A percentile compares a stretch with the other conserved stretches of the same genome.
These are phyloP conservation scores for Chrysoporthe deuterocubensis DNA, from an alignment of 2,329 filamentous ascomycete genomes.

Conservation along the genomic window DNA sequence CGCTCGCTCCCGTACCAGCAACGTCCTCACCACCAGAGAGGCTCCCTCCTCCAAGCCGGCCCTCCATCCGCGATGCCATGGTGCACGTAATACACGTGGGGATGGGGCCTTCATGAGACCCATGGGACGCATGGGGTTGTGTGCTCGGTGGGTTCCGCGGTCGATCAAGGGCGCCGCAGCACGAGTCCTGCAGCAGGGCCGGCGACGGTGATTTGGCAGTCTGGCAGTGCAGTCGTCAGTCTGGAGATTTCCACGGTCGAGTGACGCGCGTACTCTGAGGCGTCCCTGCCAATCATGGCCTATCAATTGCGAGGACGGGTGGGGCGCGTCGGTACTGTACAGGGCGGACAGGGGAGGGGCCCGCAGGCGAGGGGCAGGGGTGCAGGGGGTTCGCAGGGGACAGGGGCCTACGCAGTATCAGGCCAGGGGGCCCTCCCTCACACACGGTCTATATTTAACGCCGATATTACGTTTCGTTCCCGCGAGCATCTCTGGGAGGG, in stretches of 20 bases:
- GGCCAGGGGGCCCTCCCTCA: background rate
- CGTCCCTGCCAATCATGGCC: conserved; percentile 25
- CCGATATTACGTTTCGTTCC: background rate
- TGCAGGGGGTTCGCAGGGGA: background rate
- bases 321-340: conserved; percentile 17
- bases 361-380: conserved; percentile 5
- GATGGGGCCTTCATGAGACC: conserved; percentile 1
- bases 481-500: background rate
- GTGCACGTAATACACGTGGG: conserved; percentile 24
- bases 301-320: conserved; percentile 17
- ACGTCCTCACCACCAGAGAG: background rate
- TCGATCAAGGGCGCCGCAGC: background rate
- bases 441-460: conserved; percentile 23
- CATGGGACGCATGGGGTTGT: background rate
- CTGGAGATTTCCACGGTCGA: background rate
- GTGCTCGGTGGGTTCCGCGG: background rate
- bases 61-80: background rate
- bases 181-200: background rate
- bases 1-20: too few species aligned
- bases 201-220: background rate
- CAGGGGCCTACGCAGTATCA: conserved; percentile 4
- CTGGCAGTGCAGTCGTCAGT: conserved; percentile 6
- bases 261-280: conserved; percentile 27
- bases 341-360: background rate
- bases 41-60: background rate